phyloP scores from a whole-genome alignment of 1,139 yeast species.

The Candida pseudoviswanathii region DNA sequence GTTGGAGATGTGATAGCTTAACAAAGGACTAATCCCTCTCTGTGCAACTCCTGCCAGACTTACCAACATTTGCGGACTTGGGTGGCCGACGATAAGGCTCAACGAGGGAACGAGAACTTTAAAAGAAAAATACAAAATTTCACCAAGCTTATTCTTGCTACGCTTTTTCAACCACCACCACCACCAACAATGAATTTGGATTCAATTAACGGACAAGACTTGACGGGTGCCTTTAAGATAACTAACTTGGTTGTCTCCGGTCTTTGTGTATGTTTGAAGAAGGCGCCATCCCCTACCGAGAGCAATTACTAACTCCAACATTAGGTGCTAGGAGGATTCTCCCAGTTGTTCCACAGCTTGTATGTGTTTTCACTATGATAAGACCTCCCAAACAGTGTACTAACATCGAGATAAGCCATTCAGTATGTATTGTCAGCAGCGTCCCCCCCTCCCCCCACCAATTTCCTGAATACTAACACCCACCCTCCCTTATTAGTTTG shows the following conservation, averaged over 20 bases:
- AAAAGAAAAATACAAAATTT: background rate
- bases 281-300: background rate
- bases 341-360: slow-evolving; percentile 62
- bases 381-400: slow-evolving; percentile 10
- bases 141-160: background rate
- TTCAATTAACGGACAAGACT: slow-evolving; percentile 31
- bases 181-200: slow-evolving; percentile 8
- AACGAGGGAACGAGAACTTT: background rate
- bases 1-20: too few species aligned
- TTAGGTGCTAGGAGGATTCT: slow-evolving; percentile 53
- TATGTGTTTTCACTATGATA: slow-evolving; percentile 28
- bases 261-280: slow-evolving; percentile 47
- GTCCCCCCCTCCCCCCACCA: too few species aligned
- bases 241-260: slow-evolving; percentile 67
- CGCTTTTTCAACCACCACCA: background rate
- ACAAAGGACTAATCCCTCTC: too few species aligned
- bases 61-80: too few species aligned
- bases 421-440: slow-evolving; percentile 22
- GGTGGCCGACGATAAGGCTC: background rate
- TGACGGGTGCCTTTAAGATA: slow-evolving; percentile 58
- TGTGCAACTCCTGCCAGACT: too few species aligned
- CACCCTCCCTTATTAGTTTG: slow-evolving; percentile 33
- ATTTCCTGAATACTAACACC: background rate
- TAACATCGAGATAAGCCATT: slow-evolving; percentile 29
- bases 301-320: slow-evolving; percentile 26